Evolutionary conservation across 768 basidiomycete genomes (phyloP).

Genomic region (Sistotremastrum suecicum): DNA sequence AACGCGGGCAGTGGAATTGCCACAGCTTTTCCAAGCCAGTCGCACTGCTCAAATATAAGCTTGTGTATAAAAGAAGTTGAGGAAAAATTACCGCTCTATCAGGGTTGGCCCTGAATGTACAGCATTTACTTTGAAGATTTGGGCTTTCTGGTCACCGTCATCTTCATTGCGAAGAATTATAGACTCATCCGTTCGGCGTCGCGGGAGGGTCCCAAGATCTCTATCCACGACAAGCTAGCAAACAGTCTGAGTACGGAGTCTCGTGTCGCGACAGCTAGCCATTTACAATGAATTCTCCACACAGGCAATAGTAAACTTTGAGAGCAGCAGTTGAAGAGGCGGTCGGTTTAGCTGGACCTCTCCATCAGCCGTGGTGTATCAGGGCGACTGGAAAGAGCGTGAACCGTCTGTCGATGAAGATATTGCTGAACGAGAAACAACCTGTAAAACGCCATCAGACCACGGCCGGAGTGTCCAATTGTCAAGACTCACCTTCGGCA

Average conservation of each 20-base stretch:
- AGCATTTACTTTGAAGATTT: constrained; percentile 83
- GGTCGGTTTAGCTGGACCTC: constrained; percentile 59
- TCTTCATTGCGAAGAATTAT: constrained; percentile 70
- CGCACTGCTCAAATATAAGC: constrained; percentile 29
- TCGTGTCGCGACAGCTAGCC: constrained; percentile 1
- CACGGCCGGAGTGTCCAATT: too few species aligned
- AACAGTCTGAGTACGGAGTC: constrained; percentile 2
- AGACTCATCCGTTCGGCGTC: constrained; percentile 65
- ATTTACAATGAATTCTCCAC: constrained; percentile 76
- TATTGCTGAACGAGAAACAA: constrained; percentile 77
- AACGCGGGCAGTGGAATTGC: constrained; percentile 55
- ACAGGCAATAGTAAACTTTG: constrained; percentile 79
- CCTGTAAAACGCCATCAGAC: too few species aligned
- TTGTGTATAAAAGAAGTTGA: constrained; percentile 1
- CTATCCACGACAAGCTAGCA: constrained; percentile 70
- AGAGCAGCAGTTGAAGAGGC: constrained; percentile 65
- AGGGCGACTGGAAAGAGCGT: not conserved
- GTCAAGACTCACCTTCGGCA: too few species aligned
- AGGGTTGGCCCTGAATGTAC: constrained; percentile 52
- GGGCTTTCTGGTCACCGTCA: constrained; percentile 36
- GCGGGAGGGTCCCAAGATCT: constrained; percentile 50
- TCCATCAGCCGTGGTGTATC: too few species aligned
- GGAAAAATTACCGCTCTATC: constrained; percentile 51
- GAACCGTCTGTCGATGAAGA: constrained; percentile 86
- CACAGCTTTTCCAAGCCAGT: constrained; percentile 68